Evolutionary conservation across 2,329 filamentous ascomycete genomes (phyloP).

Genomic region (Penicillium italicum): DNA sequence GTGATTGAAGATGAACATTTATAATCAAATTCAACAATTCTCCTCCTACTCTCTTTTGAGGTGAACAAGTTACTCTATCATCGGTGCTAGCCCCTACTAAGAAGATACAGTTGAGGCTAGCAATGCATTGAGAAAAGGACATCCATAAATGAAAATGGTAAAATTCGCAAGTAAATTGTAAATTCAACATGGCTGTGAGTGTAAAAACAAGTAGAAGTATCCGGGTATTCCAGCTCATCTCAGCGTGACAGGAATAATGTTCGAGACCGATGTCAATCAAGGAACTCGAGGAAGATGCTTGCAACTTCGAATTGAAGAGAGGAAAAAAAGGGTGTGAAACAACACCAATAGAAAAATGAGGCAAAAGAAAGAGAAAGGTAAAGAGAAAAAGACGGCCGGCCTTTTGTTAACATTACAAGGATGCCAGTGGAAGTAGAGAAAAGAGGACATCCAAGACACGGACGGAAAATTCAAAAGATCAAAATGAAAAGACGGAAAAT

Average conservation of each 20-base stretch:
- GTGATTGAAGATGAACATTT: not conserved
- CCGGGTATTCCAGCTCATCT: slow-evolving; percentile 16
- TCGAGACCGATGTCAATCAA: slow-evolving; percentile 6
- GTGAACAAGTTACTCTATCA: not conserved
- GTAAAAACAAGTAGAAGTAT: slow-evolving; percentile 10
- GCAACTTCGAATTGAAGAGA: not conserved
- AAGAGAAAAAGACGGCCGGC: not conserved
- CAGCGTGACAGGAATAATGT: slow-evolving; percentile 6
- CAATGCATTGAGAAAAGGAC: not conserved
- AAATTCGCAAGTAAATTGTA: not conserved
- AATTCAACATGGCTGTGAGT: slow-evolving; percentile 8
- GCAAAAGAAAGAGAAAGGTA: not conserved
- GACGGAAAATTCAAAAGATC: slow-evolving; percentile 5
- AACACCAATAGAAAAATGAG: not conserved
- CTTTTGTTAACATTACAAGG: slow-evolving; percentile 3
- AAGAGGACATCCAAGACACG: slow-evolving; percentile 3
- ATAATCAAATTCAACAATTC: no score
- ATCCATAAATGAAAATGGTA: not conserved
- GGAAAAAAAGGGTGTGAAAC: not conserved
- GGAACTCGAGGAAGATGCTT: slow-evolving; percentile 2
- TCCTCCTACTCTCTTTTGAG: no score
- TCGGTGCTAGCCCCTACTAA: no score
- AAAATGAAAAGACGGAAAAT: not conserved
- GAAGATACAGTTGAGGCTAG: not conserved
- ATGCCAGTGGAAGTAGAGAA: slow-evolving; percentile 1